phyloP scores from a whole-genome alignment of 257 asterid species.

The Eucommia ulmoides region DNA sequence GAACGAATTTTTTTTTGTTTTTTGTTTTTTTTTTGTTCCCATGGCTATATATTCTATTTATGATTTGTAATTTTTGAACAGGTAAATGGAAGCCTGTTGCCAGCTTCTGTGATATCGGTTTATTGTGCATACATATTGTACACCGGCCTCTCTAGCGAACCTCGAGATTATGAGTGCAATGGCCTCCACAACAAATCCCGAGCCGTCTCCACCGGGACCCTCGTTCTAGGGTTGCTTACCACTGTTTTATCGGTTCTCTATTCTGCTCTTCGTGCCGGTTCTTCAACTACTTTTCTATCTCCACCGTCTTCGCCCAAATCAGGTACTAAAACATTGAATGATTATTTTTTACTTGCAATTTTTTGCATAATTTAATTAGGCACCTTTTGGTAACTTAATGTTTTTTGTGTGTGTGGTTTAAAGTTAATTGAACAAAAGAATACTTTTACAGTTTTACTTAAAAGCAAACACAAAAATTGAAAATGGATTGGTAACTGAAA shows the following conservation, averaged over 20 bases:
- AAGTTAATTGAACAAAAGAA: no score
- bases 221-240: slow-evolving; percentile 83
- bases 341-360: no score
- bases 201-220: slow-evolving; percentile 69
- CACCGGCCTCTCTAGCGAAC: slow-evolving; percentile 89
- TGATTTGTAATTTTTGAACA: slow-evolving; percentile 33
- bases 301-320: slow-evolving; percentile 92
- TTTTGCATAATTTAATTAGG: no score
- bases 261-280: slow-evolving; percentile 95
- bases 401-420: no score
- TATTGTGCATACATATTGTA: slow-evolving; percentile 93
- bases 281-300: slow-evolving; percentile 81
- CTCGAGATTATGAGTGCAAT: slow-evolving; percentile 79
- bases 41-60: no score
- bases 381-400: no score
- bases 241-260: slow-evolving; percentile 81
- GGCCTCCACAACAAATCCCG: slow-evolving; percentile 72
- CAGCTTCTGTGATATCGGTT: slow-evolving; percentile 87
- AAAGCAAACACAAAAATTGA: no score
- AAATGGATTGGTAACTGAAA: no score
- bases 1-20: no score
- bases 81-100: slow-evolving; percentile 96
- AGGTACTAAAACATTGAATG: no score
- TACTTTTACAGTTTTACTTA: no score
- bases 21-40: no score